Percentiles rank a stretch among this genome's conserved stretches.
phyloP scores from a whole-genome alignment of 768 basidiomycete genomes.

The Amanita rimosa region DNA sequence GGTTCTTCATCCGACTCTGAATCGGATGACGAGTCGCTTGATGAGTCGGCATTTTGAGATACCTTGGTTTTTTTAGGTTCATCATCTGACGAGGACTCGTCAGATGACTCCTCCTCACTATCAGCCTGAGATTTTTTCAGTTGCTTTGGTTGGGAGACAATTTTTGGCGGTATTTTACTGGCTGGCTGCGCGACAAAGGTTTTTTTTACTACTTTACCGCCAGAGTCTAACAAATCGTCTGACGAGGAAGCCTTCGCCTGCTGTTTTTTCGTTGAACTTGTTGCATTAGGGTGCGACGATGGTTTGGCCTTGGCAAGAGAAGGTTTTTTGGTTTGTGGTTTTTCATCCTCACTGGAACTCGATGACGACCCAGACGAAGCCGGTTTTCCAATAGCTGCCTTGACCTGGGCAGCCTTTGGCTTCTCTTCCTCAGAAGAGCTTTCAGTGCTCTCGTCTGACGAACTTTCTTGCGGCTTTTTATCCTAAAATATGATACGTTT shows the following conservation, averaged over 20 bases:
- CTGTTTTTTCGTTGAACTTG: conserved; percentile 4
- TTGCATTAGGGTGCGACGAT: conserved; percentile 3
- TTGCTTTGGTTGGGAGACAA: background rate
- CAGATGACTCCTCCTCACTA: conserved; percentile 13
- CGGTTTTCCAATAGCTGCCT: conserved; percentile 24
- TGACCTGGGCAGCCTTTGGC: conserved; percentile 42
- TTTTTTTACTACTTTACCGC: background rate
- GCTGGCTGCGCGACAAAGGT: background rate
- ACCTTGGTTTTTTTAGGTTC: conserved; percentile 15
- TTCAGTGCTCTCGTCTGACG: conserved; percentile 35
- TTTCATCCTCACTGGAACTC: conserved; percentile 17
- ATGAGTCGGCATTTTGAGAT: background rate
- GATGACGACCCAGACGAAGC: conserved; percentile 22
- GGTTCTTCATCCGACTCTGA: conserved; percentile 10
- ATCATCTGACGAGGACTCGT: conserved; percentile 16
- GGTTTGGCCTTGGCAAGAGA: conserved; percentile 11
- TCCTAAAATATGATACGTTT: conserved; percentile 3
- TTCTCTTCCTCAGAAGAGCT: conserved; percentile 42
- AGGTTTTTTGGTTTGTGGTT: conserved; percentile 17
- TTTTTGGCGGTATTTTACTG: conserved; percentile 3
- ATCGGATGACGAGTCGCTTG: conserved; percentile 6
- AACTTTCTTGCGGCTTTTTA: conserved; percentile 14
- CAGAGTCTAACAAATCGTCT: conserved; percentile 7
- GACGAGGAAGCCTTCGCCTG: conserved; percentile 10
- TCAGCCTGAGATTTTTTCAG: background rate